Evolutionary conservation across 1,139 yeast species (phyloP).

Genomic region (Schwanniomyces etchellsii): DNA sequence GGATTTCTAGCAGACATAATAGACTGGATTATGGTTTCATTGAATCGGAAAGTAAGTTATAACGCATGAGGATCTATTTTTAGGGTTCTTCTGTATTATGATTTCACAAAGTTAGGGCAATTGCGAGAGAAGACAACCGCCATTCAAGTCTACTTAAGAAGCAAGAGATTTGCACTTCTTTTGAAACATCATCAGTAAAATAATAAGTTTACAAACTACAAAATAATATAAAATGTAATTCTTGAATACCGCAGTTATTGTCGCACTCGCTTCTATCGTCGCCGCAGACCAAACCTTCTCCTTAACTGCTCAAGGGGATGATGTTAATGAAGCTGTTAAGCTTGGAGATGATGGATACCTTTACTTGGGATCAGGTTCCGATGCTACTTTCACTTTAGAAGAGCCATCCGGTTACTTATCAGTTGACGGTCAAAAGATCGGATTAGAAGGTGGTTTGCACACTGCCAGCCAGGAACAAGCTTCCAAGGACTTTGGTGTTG

Average conservation of each 20-base stretch:
- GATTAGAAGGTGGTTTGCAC: conserved; percentile 10
- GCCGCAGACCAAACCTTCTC: conserved; percentile 25
- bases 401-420: conserved; percentile 26
- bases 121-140: no score
- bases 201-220: no score
- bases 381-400: conserved; percentile 18
- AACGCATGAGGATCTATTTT: no score
- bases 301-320: conserved; percentile 22
- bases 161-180: no score
- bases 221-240: conserved; percentile 15
- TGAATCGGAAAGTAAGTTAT: no score
- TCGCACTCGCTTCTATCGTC: conserved; percentile 22
- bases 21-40: no score
- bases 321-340: conserved; percentile 17
- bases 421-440: conserved; percentile 14
- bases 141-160: no score
- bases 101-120: no score
- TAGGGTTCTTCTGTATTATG: no score
- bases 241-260: conserved; percentile 16
- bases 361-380: conserved; percentile 13
- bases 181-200: no score
- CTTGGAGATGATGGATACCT: conserved; percentile 10
- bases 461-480: conserved; percentile 13
- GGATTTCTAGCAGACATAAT: no score
- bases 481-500: conserved; percentile 23